These are phyloP conservation scores for Cyclotella atomus DNA, from an alignment of 108 stramenopile species.

Conservation along the genomic window DNA sequence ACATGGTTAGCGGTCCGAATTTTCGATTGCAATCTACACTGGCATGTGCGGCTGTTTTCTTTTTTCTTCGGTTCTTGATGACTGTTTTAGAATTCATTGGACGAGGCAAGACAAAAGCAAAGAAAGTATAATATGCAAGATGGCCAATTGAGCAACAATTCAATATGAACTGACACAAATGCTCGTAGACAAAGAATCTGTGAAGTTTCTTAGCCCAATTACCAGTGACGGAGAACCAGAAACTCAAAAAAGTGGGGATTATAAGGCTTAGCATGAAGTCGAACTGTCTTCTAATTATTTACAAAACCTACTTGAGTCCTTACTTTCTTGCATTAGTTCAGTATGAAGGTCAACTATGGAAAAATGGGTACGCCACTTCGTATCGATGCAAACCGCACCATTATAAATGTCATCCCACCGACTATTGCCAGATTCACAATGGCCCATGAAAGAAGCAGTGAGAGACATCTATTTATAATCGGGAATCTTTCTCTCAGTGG, in stretches of 20 bases:
- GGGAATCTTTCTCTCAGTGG: constrained; percentile 46
- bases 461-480: constrained; percentile 35
- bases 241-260: no score
- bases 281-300: no score
- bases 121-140: constrained; percentile 2
- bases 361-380: constrained; percentile 25
- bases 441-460: constrained; percentile 29
- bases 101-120: not conserved
- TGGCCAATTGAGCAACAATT: not conserved
- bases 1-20: constrained; percentile 45
- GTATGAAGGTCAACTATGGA: no score
- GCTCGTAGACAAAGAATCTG: no score
- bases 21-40: constrained; percentile 42
- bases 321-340: no score
- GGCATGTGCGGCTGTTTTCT: constrained; percentile 39
- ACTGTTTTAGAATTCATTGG: constrained; percentile 24
- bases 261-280: no score
- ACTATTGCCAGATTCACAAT: constrained; percentile 32
- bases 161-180: no score
- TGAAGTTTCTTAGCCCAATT: no score
- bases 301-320: no score
- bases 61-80: constrained; percentile 38
- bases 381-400: constrained; percentile 26
- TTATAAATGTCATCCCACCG: constrained; percentile 21
- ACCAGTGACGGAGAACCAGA: no score